Percentiles rank a stretch among this genome's conserved stretches.
These are phyloP conservation scores for Boletus pseudopeckii DNA, from an alignment of 768 basidiomycete genomes.

Conservation along the genomic window DNA sequence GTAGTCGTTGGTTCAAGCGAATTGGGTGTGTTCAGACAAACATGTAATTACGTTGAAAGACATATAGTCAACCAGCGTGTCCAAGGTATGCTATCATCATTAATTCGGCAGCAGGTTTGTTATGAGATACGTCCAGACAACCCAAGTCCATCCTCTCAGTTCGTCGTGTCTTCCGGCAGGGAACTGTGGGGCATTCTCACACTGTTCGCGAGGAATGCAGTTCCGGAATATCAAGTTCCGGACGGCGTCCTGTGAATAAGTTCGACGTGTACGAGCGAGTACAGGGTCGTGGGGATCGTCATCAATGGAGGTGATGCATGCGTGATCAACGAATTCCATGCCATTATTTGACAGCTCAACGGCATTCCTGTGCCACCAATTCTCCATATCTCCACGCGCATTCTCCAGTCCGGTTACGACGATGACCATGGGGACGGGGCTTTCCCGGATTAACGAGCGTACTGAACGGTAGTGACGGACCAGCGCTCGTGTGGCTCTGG, in stretches of 20 bases:
- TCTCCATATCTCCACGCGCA: constrained; percentile 31
- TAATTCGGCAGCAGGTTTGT: constrained; percentile 5
- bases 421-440: constrained; percentile 34
- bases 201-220: constrained; percentile 6
- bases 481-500: constrained; percentile 37
- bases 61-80: too few relatives aligned
- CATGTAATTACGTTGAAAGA: neutral
- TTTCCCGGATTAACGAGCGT: constrained; percentile 27
- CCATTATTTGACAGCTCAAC: constrained; percentile 13
- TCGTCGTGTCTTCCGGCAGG: neutral
- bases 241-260: constrained; percentile 22
- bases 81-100: neutral
- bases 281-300: constrained; percentile 18
- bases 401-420: constrained; percentile 42
- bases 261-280: constrained; percentile 17
- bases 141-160: constrained; percentile 10
- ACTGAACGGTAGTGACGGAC: constrained; percentile 39
- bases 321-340: constrained; percentile 31
- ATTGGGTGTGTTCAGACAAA: neutral
- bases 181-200: neutral
- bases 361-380: constrained; percentile 33
- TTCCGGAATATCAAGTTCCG: constrained; percentile 24
- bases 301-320: constrained; percentile 32
- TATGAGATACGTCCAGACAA: constrained; percentile 13
- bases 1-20: neutral